These are phyloP conservation scores for Isabelozyma heimii DNA, from an alignment of 805 yeast species.

Conservation along the genomic window DNA sequence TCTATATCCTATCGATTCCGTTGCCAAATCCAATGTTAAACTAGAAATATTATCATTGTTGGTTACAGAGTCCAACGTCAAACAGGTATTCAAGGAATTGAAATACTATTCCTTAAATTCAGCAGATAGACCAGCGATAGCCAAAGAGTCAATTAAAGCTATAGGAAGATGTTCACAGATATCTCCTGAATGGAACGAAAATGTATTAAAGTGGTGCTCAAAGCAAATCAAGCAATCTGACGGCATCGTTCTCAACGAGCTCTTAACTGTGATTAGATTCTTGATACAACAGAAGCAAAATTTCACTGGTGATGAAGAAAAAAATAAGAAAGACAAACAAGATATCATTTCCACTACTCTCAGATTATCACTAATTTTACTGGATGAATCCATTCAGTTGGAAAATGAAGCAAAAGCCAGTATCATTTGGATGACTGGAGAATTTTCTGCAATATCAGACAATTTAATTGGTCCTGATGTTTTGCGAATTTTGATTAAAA, in stretches of 20 bases:
- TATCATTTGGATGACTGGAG: constrained; percentile 89
- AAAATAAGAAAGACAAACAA: constrained; percentile 9
- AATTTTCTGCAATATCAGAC: constrained; percentile 46
- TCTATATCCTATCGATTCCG: constrained; percentile 53
- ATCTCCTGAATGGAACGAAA: constrained; percentile 47
- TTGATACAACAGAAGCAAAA: constrained; percentile 58
- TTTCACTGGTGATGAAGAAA: constrained; percentile 4
- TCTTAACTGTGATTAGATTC: constrained; percentile 68
- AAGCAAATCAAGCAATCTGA: constrained; percentile 37
- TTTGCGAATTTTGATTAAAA: constrained; percentile 53
- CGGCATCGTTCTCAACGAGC: constrained; percentile 52
- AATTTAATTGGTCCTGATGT: constrained; percentile 69
- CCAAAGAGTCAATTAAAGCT: constrained; percentile 54
- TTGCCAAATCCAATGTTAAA: constrained; percentile 48
- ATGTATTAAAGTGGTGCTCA: constrained; percentile 64
- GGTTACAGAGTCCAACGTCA: constrained; percentile 52
- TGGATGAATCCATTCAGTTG: constrained; percentile 15
- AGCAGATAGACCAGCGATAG: constrained; percentile 11
- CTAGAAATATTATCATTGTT: constrained; percentile 59
- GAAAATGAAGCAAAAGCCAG: constrained; percentile 66
- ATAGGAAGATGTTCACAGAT: constrained; percentile 58
- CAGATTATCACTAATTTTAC: constrained; percentile 38
- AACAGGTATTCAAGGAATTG: constrained; percentile 56
- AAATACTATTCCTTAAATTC: constrained; percentile 44
- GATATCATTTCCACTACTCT: constrained; percentile 55